These are phyloP conservation scores for Epicoccum nigrum DNA, from an alignment of 2,329 filamentous ascomycete species.

Conservation along the genomic window DNA sequence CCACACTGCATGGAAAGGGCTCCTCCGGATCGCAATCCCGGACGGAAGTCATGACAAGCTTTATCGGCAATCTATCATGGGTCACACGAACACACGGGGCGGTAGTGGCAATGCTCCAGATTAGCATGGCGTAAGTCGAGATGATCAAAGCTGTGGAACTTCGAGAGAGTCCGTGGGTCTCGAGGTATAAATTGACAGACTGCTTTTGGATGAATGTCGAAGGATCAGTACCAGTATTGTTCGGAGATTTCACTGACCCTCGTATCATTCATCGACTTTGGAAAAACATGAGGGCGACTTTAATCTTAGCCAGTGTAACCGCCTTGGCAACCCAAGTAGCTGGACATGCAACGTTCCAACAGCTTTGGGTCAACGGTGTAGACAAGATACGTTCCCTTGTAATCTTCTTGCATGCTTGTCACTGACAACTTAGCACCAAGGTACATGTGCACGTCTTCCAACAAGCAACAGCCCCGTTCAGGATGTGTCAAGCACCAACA, in stretches of 20 bases:
- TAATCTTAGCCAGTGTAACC: constrained; percentile 20
- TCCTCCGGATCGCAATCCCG: not conserved
- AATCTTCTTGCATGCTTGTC: not conserved
- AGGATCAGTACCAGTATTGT: not conserved
- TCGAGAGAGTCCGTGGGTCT: not conserved
- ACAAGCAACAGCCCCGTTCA: constrained; percentile 48
- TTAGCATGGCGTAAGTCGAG: not conserved
- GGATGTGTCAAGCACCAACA: constrained; percentile 59
- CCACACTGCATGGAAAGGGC: not conserved
- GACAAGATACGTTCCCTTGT: constrained; percentile 29
- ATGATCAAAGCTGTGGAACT: not conserved
- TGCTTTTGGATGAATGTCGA: not conserved
- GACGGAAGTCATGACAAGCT: not conserved
- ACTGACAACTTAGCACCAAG: constrained; percentile 13
- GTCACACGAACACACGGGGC: constrained; percentile 5
- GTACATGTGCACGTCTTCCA: constrained; percentile 36
- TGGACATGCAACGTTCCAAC: constrained; percentile 40
- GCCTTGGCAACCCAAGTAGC: constrained; percentile 21
- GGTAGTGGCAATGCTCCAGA: not conserved
- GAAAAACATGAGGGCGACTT: constrained; percentile 25
- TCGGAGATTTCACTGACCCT: not conserved
- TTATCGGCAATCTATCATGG: constrained; percentile 2
- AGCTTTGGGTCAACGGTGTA: constrained; percentile 42
- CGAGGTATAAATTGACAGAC: constrained; percentile 4
- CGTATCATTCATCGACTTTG: not conserved